These are phyloP conservation scores for Cubamyces sp. DNA, from an alignment of 768 basidiomycete species.

Conservation along the genomic window DNA sequence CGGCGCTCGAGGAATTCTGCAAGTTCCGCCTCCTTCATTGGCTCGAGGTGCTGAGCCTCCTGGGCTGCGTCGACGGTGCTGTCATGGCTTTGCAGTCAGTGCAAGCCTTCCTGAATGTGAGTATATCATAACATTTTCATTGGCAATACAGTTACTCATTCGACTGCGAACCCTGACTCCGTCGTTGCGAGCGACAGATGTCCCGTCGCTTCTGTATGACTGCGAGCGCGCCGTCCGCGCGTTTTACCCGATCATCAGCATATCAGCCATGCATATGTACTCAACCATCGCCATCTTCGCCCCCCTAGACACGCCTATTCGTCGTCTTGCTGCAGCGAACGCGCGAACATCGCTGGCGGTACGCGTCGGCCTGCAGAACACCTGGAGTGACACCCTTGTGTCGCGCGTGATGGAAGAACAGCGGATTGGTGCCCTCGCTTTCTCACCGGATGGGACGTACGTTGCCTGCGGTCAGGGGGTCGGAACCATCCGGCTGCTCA, in stretches of 20 bases:
- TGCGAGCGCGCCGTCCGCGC: constrained; percentile 12
- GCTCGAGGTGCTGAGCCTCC: constrained; percentile 26
- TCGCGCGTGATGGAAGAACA: not conserved
- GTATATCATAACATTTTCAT: not conserved
- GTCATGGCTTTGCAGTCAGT: not conserved
- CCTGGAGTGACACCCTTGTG: not conserved
- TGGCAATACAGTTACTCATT: not conserved
- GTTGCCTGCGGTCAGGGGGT: constrained; percentile 6
- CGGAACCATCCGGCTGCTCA: constrained; percentile 9
- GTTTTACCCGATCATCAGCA: constrained; percentile 23
- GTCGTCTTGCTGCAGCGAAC: not conserved
- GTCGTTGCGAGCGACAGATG: not conserved
- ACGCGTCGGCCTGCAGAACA: not conserved
- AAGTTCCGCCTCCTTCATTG: constrained; percentile 28
- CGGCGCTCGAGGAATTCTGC: constrained; percentile 14
- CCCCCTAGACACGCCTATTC: not conserved
- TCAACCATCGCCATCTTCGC: constrained; percentile 8
- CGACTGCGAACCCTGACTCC: not conserved
- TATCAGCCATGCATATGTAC: constrained; percentile 23
- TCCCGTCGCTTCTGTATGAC: constrained; percentile 8
- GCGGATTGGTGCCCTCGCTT: not conserved
- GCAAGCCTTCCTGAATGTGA: not conserved
- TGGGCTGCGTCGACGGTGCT: constrained; percentile 1
- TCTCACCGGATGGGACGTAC: constrained; percentile 10
- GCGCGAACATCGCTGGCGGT: not conserved